Base-by-base conservation (phyloP, 2,329 filamentous ascomycete genomes). In the Penicillium corylophilum region DNA sequence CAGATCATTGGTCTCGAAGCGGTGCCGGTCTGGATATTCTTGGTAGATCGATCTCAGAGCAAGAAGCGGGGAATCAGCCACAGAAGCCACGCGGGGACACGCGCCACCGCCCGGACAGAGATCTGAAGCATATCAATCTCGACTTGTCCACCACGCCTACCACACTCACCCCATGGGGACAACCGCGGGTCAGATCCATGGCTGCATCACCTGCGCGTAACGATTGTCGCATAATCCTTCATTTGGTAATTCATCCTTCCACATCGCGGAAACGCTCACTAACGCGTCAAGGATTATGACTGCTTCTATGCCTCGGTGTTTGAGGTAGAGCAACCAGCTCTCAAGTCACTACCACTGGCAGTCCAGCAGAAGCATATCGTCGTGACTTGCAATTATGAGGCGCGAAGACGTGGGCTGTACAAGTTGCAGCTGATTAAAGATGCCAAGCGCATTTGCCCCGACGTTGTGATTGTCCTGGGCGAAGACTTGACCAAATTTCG, bases 301-400 rank as follows among this genome's bases (percentile, higher is more conserved):
- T 95, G 90, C 76, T 97, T 97, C 77, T 97, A 97, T 71, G 92
- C 92, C 20, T 90, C 90, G 44, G 91, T 94, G 8, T 87, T 94
- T 61, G 91, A 96, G 73, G 86, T 87, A 58, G 87, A 88, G 67
- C 85, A 88, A 59, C 90, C 91, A 0, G 76, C 80, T 2, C 77
- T 96, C 51, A 90, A 84, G 66, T 78, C 80, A 1, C 74, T 88
- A 16, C 90, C 91, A 6, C 77, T 97, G 29, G 92, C 90, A 31
- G 85, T 96, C 52, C 89, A 92, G 71, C 92, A 96, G 73, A 96
- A 96, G 73, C 89, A 91, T 68, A 96, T 96, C 49, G 80, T 94
- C 36, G 90, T 92, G 20, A 95, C 91, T 4, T 95, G 90, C 80
- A 97, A 97, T 74, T 97, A 97, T 71, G 89, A 89, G 67, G 93